These are phyloP conservation scores for Irpex sp. DNA, from an alignment of 1,284 basidiomycete species.

Conservation along the genomic window DNA sequence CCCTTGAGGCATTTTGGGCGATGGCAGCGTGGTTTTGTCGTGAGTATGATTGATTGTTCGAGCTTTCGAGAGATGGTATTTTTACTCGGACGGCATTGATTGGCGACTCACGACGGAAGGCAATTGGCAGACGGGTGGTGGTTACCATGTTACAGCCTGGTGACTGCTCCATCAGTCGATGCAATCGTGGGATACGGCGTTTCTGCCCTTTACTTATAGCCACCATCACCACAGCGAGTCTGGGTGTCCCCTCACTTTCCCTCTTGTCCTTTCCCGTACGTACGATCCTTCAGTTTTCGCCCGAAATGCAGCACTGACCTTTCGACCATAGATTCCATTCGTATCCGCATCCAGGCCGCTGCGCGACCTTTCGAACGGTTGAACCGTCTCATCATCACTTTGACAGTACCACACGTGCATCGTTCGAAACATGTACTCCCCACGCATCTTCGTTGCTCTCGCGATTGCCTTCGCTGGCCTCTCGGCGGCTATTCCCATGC, in stretches of 20 bases:
- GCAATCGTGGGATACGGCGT: not conserved
- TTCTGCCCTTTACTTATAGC: conserved; percentile 19
- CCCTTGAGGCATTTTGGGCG: not conserved
- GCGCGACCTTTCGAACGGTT: conserved; percentile 19
- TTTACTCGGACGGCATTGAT: not conserved
- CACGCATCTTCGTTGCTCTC: conserved; percentile 38
- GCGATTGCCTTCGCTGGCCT: conserved; percentile 43
- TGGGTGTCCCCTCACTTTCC: conserved; percentile 21
- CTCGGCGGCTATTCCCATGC: conserved; percentile 42
- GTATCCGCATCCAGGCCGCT: conserved; percentile 23
- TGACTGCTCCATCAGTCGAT: not conserved
- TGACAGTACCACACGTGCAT: conserved; percentile 16
- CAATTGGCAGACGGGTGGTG: not conserved
- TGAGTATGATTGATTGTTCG: not conserved
- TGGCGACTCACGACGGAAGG: not conserved
- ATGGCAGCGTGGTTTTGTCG: not conserved
- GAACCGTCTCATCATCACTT: conserved; percentile 23
- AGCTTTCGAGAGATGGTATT: not conserved
- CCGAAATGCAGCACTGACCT: conserved; percentile 9
- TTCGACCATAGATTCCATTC: conserved; percentile 23
- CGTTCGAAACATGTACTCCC: conserved; percentile 40
- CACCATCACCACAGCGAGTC: conserved; percentile 11
- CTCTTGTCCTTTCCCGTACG: conserved; percentile 32
- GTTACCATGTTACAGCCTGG: conserved; percentile 1
- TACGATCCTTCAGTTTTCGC: conserved; percentile 17